Evolutionary conservation across 2,329 filamentous ascomycete species (phyloP), one percentile per base, ranked within the genome.

Genomic region (Fusarium lyarnte): DNA sequence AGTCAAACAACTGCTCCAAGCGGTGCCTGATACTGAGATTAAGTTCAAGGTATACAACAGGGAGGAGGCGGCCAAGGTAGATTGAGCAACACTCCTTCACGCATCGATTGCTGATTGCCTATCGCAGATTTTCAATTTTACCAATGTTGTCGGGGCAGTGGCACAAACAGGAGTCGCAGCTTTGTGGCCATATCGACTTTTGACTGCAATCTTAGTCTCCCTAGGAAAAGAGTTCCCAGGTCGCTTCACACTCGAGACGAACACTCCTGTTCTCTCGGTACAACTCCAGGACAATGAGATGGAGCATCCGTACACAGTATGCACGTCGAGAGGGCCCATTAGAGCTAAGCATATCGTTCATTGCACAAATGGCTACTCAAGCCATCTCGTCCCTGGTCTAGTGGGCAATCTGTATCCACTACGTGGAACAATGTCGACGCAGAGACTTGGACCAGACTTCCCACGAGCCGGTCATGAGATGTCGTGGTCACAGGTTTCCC

Each of bases 291-390:
- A 55, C 4, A 33, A 41, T 3, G 35, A 58, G 16, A 12, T 67
- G 17, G 12, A 59, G 0, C 65, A 78, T 19, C 83, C 79, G 4
- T 87, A 85, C 71, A 70, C 77, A 3, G 61, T 89, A 1, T 64
- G 77, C 2, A 90, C 88, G 0, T 62, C 73, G 0, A 79, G 86
- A n/a, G 87, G 87, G 2, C 69, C 47, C 0, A 81, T 89, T 13
- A 75, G 73, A 5, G 82, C 86, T 19, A 80, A 79, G 4, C 82
- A 88, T 54, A 78, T 91, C 8, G 81, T 90, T 9, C 87, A 90
- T 70, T 86, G 86, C 43, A 90, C 87, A 3, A 90, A 91, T 70
- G 87, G 82, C 2, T 86, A 86, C 69, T 82, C 85, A 0, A 78
- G 84, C 0, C 84, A 87, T 46, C 81, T 89, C 9, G 77, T 90